Evolutionary conservation across 768 basidiomycete genomes (phyloP).

Genomic region (Collybiopsis confluens): DNA sequence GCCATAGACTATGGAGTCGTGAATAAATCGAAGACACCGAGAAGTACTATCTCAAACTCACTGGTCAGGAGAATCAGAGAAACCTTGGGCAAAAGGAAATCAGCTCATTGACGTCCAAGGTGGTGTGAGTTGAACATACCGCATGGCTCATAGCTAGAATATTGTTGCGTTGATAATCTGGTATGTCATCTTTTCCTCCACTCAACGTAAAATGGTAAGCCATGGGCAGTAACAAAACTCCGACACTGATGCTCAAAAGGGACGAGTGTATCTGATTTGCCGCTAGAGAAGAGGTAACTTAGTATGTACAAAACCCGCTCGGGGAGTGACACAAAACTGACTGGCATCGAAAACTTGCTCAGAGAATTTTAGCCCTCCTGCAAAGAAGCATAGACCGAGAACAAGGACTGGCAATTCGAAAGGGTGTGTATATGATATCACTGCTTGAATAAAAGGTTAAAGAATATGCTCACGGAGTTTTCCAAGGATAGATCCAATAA

Average conservation of each 20-base stretch:
- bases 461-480: slow-evolving; percentile 68
- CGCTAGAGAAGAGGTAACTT: slow-evolving; percentile 31
- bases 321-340: slow-evolving; percentile 26
- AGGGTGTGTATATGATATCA: too few species aligned
- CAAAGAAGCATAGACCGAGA: slow-evolving; percentile 82
- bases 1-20: slow-evolving; percentile 50
- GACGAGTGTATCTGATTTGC: slow-evolving; percentile 74
- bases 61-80: not conserved
- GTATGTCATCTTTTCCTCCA: slow-evolving; percentile 13
- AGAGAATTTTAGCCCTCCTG: slow-evolving; percentile 70
- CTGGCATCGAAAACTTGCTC: slow-evolving; percentile 76
- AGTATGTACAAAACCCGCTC: not conserved
- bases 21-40: too few species aligned
- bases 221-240: slow-evolving; percentile 72
- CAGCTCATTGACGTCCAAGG: not conserved
- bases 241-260: slow-evolving; percentile 70
- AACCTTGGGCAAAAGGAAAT: not conserved
- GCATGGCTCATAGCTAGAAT: slow-evolving; percentile 76
- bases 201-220: slow-evolving; percentile 67
- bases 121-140: slow-evolving; percentile 34
- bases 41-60: not conserved
- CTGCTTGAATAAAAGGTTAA: too few species aligned
- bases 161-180: slow-evolving; percentile 34
- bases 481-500: slow-evolving; percentile 79
- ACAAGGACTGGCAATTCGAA: slow-evolving; percentile 71